These are phyloP conservation scores for Paramecium octaurelia DNA, from an alignment of 73 alveolate species.

Conservation along the genomic window DNA sequence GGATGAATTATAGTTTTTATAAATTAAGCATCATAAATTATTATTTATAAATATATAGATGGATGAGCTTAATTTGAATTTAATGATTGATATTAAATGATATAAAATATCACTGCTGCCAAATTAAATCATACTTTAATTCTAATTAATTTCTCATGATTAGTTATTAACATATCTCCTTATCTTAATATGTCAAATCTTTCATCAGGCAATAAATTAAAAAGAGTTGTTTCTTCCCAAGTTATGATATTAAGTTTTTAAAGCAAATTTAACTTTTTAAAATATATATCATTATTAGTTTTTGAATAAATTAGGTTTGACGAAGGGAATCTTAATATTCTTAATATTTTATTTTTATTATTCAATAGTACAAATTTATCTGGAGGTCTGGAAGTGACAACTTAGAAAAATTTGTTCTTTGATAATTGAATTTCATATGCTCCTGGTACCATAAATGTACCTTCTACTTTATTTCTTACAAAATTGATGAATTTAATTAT, in stretches of 20 bases:
- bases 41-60: not conserved
- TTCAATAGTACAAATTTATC: not conserved
- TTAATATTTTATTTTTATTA: not conserved
- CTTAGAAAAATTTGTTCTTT: not conserved
- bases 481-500: not conserved
- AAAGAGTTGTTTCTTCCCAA: not conserved
- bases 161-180: not conserved
- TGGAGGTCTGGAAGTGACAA: not conserved
- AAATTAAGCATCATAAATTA: not conserved
- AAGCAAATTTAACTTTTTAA: not conserved
- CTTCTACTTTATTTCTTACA: not conserved
- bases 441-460: not conserved
- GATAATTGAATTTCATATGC: not conserved
- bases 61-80: no score
- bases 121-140: not conserved
- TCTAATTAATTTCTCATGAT: not conserved
- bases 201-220: not conserved
- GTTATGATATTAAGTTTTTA: not conserved
- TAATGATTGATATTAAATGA: not conserved
- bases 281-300: not conserved
- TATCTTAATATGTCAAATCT: not conserved
- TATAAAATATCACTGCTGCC: no score
- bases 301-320: not conserved
- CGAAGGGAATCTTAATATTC: not conserved
- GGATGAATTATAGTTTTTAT: not conserved